These are phyloP conservation scores for Chalciporus sp. DNA, from an alignment of 1,284 basidiomycete species.

Conservation along the genomic window DNA sequence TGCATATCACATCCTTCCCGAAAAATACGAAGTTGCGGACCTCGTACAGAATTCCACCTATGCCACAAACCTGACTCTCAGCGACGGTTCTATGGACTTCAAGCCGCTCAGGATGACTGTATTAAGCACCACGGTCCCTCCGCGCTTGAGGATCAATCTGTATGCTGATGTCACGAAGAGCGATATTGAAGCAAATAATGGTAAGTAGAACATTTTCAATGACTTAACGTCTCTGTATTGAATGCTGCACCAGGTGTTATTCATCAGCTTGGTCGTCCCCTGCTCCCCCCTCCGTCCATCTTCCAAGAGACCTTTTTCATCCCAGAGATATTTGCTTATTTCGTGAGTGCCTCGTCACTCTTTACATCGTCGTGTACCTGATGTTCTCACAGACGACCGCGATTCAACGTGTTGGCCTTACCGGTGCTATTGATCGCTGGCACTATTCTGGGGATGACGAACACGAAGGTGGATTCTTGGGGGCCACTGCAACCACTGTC, in stretches of 20 bases:
- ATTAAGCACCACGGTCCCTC: conserved; percentile 40
- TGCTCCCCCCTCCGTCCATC: conserved; percentile 63
- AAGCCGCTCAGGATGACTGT: conserved; percentile 59
- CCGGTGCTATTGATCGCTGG: conserved; percentile 49
- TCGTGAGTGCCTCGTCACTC: conserved; percentile 39
- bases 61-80: conserved; percentile 55
- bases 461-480: conserved; percentile 42
- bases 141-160: conserved; percentile 53
- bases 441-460: conserved; percentile 41
- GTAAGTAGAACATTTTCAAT: conserved; percentile 31
- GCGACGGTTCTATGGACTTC: conserved; percentile 53
- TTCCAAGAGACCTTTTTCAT: conserved; percentile 61
- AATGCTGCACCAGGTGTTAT: conserved; percentile 44
- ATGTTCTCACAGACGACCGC: conserved; percentile 50
- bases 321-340: conserved; percentile 55
- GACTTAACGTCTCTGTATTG: not conserved
- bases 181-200: conserved; percentile 61
- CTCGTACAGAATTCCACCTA: conserved; percentile 63
- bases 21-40: conserved; percentile 40
- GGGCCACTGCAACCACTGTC: conserved; percentile 56
- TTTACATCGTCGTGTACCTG: not conserved
- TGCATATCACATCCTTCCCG: conserved; percentile 64
- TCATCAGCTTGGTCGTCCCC: conserved; percentile 61
- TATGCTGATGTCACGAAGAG: conserved; percentile 50
- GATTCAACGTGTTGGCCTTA: conserved; percentile 55